Conservation (phyloP, 352 stramenopile genomes). For the Globisporangium megalacanthum region DNA sequence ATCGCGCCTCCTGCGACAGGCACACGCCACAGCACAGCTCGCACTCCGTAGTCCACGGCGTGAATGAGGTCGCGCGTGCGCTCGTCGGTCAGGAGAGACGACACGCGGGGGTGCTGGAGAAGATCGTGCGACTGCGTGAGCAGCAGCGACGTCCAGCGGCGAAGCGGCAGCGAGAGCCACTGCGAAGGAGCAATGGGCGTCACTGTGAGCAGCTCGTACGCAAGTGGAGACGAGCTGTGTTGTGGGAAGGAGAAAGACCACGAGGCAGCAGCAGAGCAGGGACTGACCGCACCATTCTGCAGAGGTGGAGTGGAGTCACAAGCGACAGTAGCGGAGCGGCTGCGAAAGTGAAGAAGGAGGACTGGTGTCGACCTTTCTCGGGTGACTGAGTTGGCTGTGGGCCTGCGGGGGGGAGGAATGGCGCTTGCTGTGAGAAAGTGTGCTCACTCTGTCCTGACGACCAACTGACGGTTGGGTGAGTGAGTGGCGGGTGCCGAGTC, state of each 20-base stretch:
- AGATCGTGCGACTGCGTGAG: slow-evolving; percentile 2
- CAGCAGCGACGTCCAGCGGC: slow-evolving; percentile 9
- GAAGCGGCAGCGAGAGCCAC: slow-evolving; percentile 6
- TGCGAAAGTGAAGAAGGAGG: too few relatives aligned
- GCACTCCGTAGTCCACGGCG: slow-evolving; percentile 2
- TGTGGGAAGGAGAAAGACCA: neutral
- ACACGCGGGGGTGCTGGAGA: neutral
- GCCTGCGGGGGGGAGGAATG: too few relatives aligned
- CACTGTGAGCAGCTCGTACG: neutral
- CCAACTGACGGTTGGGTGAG: too few relatives aligned
- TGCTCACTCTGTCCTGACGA: too few relatives aligned
- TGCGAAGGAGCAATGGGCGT: neutral
- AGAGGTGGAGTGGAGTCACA: too few relatives aligned
- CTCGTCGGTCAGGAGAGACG: neutral
- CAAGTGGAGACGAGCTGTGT: neutral
- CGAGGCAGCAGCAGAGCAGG: neutral
- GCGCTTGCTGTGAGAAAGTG: too few relatives aligned
- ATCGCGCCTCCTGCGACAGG: slow-evolving; percentile 8
- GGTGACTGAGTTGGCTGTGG: too few relatives aligned
- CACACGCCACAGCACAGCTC: slow-evolving; percentile 1
- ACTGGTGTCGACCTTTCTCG: too few relatives aligned
- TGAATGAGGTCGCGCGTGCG: neutral
- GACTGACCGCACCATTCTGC: slow-evolving; percentile 7
- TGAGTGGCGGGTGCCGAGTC: too few relatives aligned
- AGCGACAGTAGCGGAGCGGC: too few relatives aligned